Percentiles rank a stretch among this genome's conserved stretches.
These are phyloP conservation scores for Gossypium arboreum DNA, from an alignment of 345 rosid genomes.

Conservation along the genomic window DNA sequence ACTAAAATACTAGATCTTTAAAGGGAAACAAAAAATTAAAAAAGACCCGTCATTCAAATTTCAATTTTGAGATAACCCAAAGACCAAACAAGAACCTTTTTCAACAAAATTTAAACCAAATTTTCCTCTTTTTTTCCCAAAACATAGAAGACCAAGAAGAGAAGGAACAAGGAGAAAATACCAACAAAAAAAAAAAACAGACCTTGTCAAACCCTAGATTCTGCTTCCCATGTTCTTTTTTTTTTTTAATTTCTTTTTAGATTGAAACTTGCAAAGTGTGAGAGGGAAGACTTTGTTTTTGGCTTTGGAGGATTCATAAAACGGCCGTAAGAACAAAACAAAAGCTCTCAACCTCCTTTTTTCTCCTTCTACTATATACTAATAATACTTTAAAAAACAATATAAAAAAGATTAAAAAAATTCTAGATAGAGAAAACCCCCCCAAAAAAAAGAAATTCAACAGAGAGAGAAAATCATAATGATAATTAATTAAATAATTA, in stretches of 20 bases:
- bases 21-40: constrained; percentile 13
- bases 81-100: constrained; percentile 4
- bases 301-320: constrained; percentile 42
- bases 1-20: constrained; percentile 16
- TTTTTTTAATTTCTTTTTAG: constrained; percentile 14
- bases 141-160: constrained; percentile 13
- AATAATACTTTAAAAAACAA: not conserved
- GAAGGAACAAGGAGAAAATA: constrained; percentile 12
- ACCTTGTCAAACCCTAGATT: constrained; percentile 66
- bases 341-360: constrained; percentile 25
- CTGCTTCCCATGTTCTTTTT: constrained; percentile 33
- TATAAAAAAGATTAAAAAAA: not conserved
- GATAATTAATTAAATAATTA: constrained; percentile 15
- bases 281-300: constrained; percentile 62
- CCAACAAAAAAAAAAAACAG: constrained; percentile 17
- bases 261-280: constrained; percentile 69
- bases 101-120: constrained; percentile 17
- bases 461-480: not conserved
- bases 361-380: not conserved
- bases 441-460: not conserved
- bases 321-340: constrained; percentile 42
- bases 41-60: constrained; percentile 32
- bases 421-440: not conserved
- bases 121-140: not conserved
- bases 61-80: constrained; percentile 24